These are phyloP conservation scores for Aspergillus chevalieri DNA, from an alignment of 2,329 filamentous ascomycete genomes.

Conservation along the genomic window DNA sequence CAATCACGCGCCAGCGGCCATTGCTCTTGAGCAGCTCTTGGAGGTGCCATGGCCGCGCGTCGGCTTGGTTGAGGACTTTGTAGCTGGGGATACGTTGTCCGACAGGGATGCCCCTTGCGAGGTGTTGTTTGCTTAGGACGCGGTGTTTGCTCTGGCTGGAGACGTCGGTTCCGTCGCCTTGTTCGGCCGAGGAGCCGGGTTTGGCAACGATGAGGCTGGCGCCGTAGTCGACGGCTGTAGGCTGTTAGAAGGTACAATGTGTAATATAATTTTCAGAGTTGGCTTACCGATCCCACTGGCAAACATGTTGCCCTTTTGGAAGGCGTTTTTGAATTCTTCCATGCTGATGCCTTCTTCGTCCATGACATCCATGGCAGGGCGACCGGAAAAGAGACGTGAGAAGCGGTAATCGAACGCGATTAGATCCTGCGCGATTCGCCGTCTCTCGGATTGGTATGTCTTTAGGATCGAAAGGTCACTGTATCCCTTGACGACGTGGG, in stretches of 20 bases:
- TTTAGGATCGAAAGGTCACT: constrained; percentile 39
- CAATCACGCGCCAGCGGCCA: constrained; percentile 34
- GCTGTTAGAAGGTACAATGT: constrained; percentile 5
- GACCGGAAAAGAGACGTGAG: constrained; percentile 51
- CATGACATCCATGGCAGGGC: constrained; percentile 54
- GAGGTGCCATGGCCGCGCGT: constrained; percentile 35
- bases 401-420: constrained; percentile 60
- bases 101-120: constrained; percentile 24
- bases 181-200: constrained; percentile 35
- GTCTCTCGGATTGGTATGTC: constrained; percentile 51
- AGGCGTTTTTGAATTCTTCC: constrained; percentile 57
- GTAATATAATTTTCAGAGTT: neutral
- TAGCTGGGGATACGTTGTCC: constrained; percentile 31
- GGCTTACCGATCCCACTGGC: constrained; percentile 46
- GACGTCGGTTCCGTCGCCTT: constrained; percentile 47
- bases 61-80: constrained; percentile 31
- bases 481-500: constrained; percentile 42
- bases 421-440: constrained; percentile 57
- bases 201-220: constrained; percentile 53
- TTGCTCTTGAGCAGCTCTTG: constrained; percentile 31
- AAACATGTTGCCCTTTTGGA: constrained; percentile 56
- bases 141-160: constrained; percentile 13
- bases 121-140: constrained; percentile 14
- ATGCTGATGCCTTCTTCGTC: constrained; percentile 58
- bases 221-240: constrained; percentile 51